Base-by-base conservation (phyloP, 1,284 basidiomycete genomes). In the Cryptococcus wingfieldii region DNA sequence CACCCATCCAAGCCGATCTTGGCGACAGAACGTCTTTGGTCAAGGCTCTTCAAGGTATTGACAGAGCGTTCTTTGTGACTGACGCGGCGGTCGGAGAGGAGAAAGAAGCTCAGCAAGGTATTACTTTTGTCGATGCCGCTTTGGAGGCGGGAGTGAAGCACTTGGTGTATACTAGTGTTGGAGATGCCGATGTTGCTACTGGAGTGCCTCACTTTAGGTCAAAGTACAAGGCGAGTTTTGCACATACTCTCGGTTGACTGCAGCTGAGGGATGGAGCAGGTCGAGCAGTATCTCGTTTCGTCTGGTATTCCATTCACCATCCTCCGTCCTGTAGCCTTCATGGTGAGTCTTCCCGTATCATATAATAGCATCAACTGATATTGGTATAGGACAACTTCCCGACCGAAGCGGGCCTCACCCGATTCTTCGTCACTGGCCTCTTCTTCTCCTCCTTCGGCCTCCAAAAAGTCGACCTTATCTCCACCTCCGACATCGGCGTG, bases 1-100 rank as follows among this genome's bases (percentile, higher is more conserved):
- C 67, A 31, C 53, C 79, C 3, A 73, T 80, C 10, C 57, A 79
- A 59, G 80, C 71, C 5, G 63, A 80, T 58, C 58, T 81, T 34
- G 69, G 76, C 50, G 60, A 71, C 3, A 58, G 60, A 2, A 59
- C 66, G 1, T 70, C 72, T 3, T 56, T 80, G 0, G 56, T 71
- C 27, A 62, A 65, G 38, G 64, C 80, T 12, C 79, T 81, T n/a
- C 38, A 41, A 18, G 62, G 62, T 5, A 52, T 63, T 5, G 46
- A 59, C 9, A 46, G 57, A 37, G 62, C 62, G 3, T 63, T 61
- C 50, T 51, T 63, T 6, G 49, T 61, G 8, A 61, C 62, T 23
- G 59, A 61, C 46, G 55, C 48, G 3, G 44, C n/a, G 37, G 59
- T 44, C 50, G 76, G 77, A 25, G 70, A 75, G 49, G 72, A 71